Conservation (phyloP, 2,329 filamentous ascomycete species). For the Xylariaceae sp. region DNA sequence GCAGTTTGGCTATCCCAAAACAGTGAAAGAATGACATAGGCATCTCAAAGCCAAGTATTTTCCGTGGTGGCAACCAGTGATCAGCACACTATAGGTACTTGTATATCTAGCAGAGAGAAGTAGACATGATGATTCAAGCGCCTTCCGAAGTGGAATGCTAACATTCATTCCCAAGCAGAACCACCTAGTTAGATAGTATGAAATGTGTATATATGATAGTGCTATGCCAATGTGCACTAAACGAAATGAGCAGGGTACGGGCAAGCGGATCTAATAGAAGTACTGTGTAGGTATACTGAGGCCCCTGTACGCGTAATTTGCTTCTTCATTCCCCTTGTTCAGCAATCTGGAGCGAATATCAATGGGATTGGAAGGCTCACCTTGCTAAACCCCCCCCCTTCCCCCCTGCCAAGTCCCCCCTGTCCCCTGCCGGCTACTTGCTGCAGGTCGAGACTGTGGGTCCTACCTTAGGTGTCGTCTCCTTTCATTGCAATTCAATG, state of each 20-base stretch:
- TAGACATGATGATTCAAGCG: not conserved
- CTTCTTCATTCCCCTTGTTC: conserved; percentile 4
- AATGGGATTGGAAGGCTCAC: not conserved
- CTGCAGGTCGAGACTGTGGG: not conserved
- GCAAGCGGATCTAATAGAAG: not conserved
- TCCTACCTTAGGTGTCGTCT: not conserved
- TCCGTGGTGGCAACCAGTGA: not conserved
- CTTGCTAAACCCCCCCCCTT: too few relatives aligned
- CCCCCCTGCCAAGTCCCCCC: not conserved
- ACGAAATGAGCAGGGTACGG: conserved; percentile 1
- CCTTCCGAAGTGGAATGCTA: not conserved
- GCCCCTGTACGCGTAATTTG: conserved; percentile 4
- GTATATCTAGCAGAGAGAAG: not conserved
- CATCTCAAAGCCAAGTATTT: not conserved
- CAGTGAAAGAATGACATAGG: too few relatives aligned
- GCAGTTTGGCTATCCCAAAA: not conserved
- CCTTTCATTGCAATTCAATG: not conserved
- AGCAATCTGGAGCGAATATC: not conserved
- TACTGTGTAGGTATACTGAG: not conserved
- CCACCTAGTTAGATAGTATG: too few relatives aligned
- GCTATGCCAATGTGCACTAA: not conserved
- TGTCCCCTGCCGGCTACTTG: not conserved
- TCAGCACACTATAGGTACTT: not conserved
- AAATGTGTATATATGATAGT: not conserved
- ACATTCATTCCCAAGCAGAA: too few relatives aligned